phyloP scores from a whole-genome alignment of 1,284 basidiomycete genomes.

The Ustilago curta region DNA sequence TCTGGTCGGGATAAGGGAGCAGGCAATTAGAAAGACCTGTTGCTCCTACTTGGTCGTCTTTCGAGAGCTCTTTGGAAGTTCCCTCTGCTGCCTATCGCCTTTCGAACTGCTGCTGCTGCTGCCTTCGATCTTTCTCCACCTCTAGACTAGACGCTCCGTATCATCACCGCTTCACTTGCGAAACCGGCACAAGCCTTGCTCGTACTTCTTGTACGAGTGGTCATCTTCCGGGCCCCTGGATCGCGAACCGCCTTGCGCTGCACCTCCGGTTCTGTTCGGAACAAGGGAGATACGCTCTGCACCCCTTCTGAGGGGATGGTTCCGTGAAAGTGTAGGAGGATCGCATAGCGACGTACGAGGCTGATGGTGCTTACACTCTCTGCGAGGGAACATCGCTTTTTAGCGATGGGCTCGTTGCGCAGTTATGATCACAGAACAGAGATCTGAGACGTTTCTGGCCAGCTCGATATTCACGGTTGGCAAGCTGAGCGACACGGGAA shows the following conservation, averaged over 20 bases:
- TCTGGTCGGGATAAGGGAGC: slow-evolving; percentile 35
- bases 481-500: slow-evolving; percentile 4
- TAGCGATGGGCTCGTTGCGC: slow-evolving; percentile 38
- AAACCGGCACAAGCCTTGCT: no score
- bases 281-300: slow-evolving; percentile 20
- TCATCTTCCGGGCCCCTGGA: neutral
- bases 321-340: neutral
- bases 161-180: no score
- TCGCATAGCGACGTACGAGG: slow-evolving; percentile 17
- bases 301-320: neutral
- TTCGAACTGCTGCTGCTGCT: slow-evolving; percentile 11
- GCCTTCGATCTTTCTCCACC: slow-evolving; percentile 3
- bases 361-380: slow-evolving; percentile 14
- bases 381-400: slow-evolving; percentile 30
- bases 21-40: slow-evolving; percentile 49
- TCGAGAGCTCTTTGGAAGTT: slow-evolving; percentile 3
- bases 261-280: slow-evolving; percentile 13
- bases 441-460: slow-evolving; percentile 44
- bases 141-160: neutral
- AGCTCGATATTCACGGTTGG: neutral
- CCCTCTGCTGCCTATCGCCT: slow-evolving; percentile 21
- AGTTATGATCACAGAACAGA: slow-evolving; percentile 43
- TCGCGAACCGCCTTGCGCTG: slow-evolving; percentile 26
- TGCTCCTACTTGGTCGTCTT: slow-evolving; percentile 42
- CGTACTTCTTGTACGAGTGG: no score